These are phyloP conservation scores for Polyporus arcularius DNA, from an alignment of 768 basidiomycete species.

Conservation along the genomic window DNA sequence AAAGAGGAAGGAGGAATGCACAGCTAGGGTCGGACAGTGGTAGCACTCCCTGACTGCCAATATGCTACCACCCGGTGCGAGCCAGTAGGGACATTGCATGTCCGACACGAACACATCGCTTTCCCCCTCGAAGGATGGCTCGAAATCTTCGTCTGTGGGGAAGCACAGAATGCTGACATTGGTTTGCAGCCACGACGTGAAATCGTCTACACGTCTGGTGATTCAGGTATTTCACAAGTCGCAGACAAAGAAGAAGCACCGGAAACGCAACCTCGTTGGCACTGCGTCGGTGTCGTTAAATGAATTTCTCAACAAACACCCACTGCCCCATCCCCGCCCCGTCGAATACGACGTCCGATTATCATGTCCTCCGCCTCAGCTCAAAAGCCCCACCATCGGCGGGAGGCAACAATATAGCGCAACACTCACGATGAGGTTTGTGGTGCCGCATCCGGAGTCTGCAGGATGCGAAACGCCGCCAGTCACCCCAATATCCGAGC, in stretches of 20 bases:
- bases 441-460: slow-evolving; percentile 1
- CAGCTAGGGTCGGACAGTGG: no score
- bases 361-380: slow-evolving; percentile 26
- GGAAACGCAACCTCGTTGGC: slow-evolving; percentile 57
- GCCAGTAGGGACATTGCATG: no score
- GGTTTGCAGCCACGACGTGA: slow-evolving; percentile 40
- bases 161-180: background rate
- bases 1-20: no score
- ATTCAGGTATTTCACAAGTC: slow-evolving; percentile 61
- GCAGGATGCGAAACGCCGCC: background rate
- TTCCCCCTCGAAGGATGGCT: no score
- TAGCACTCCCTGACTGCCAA: no score
- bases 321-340: slow-evolving; percentile 19
- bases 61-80: no score
- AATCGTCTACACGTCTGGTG: slow-evolving; percentile 44
- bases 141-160: no score
- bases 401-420: slow-evolving; percentile 21
- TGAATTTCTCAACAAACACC: slow-evolving; percentile 54
- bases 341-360: slow-evolving; percentile 24
- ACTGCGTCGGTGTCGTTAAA: slow-evolving; percentile 49
- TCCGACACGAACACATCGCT: no score
- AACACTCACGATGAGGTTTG: slow-evolving; percentile 20
- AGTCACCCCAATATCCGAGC: background rate
- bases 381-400: slow-evolving; percentile 21
- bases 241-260: slow-evolving; percentile 62